Evolutionary conservation across 768 basidiomycete genomes (phyloP).

Genomic region (Boletus sp.): DNA sequence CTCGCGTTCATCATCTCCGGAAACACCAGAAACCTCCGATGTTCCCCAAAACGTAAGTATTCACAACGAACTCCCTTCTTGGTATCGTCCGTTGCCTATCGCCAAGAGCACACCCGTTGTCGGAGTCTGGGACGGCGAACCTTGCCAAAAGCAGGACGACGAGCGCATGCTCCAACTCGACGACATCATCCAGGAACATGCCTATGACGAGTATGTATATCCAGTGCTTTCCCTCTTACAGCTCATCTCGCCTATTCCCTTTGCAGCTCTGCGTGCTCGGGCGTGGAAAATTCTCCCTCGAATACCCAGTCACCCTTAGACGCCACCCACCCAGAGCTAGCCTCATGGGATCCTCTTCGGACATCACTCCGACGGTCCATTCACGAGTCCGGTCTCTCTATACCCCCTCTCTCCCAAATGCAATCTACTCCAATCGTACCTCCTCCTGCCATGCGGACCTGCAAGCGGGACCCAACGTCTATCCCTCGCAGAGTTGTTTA

Average conservation of each 20-base stretch:
- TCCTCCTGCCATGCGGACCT: conserved; percentile 59
- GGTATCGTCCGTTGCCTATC: conserved; percentile 53
- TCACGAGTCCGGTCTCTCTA: conserved; percentile 31
- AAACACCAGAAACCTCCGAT: conserved; percentile 65
- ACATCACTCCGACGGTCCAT: conserved; percentile 32
- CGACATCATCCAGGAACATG: conserved; percentile 71
- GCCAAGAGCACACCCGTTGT: conserved; percentile 39
- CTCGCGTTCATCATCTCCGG: conserved; percentile 73
- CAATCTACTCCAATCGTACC: conserved; percentile 63
- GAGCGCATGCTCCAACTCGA: conserved; percentile 63
- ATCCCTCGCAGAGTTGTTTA: conserved; percentile 60
- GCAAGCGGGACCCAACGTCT: conserved; percentile 51
- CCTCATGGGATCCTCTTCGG: conserved; percentile 30
- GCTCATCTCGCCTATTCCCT: neutral
- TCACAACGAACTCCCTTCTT: conserved; percentile 51
- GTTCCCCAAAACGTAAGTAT: conserved; percentile 48
- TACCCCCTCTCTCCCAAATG: conserved; percentile 38
- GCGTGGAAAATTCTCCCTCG: conserved; percentile 18
- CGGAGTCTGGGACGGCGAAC: conserved; percentile 44
- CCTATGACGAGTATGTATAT: conserved; percentile 68
- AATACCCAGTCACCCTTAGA: conserved; percentile 10
- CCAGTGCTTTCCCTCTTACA: neutral
- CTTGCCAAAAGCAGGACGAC: conserved; percentile 47
- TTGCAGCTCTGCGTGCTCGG: conserved; percentile 21
- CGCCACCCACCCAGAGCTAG: conserved; percentile 39